Evolutionary conservation across 1,284 basidiomycete genomes (phyloP).

Genomic region (Lignosus rhinocerotis): DNA sequence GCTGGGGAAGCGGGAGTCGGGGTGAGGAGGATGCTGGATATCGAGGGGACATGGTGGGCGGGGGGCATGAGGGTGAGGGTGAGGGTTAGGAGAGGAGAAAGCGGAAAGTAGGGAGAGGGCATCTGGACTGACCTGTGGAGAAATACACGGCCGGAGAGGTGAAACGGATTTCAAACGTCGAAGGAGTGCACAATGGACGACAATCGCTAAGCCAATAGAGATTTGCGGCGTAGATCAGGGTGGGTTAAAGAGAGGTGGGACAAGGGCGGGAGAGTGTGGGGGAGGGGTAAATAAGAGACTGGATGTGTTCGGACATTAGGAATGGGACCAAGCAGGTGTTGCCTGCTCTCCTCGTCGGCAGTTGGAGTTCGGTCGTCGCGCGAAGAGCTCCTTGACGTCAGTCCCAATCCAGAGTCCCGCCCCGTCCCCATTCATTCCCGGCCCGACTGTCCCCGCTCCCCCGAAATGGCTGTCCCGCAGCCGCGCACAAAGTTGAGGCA

Average conservation of each 20-base stretch:
- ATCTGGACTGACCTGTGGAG: constrained; percentile 12
- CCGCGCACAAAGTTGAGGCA: too few species aligned
- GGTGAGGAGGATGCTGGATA: constrained; percentile 26
- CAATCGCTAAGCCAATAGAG: constrained; percentile 15
- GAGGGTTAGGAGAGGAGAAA: neutral
- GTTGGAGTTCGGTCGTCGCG: constrained; percentile 10
- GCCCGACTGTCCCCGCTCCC: constrained; percentile 1
- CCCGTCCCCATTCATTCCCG: too few species aligned
- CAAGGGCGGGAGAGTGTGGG: neutral
- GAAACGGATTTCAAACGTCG: neutral
- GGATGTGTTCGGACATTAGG: neutral
- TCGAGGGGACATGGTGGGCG: constrained; percentile 23
- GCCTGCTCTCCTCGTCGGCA: constrained; percentile 15
- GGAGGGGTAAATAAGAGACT: neutral
- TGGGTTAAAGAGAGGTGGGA: neutral
- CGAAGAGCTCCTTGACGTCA: neutral
- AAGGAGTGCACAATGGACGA: constrained; percentile 1
- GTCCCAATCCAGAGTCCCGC: too few species aligned
- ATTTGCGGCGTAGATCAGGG: constrained; percentile 2
- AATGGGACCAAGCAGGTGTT: neutral
- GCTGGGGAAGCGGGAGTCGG: constrained; percentile 1
- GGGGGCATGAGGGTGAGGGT: constrained; percentile 15
- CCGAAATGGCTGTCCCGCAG: neutral
- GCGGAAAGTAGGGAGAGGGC: neutral
- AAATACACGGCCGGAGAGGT: constrained; percentile 9